Evolutionary conservation across 2,329 filamentous ascomycete species (phyloP).

Genomic region (Acephala macrosclerotiorum): DNA sequence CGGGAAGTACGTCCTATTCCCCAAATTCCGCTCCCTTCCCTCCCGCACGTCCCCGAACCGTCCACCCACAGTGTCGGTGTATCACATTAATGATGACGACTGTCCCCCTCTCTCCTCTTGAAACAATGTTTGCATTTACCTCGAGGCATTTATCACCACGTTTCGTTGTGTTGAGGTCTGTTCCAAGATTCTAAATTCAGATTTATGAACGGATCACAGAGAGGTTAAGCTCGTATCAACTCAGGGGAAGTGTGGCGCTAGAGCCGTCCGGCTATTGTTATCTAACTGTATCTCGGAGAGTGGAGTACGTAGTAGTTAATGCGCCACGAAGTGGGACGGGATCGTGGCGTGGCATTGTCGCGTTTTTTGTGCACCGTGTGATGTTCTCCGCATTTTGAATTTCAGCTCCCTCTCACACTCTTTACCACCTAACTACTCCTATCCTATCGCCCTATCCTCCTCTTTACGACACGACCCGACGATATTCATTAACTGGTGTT

Average conservation of each 20-base stretch:
- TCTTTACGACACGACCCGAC: background rate
- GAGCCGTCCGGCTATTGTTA: too few relatives aligned
- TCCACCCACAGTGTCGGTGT: background rate
- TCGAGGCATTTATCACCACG: background rate
- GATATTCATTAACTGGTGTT: background rate
- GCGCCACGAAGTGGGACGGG: too few relatives aligned
- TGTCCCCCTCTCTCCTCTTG: background rate
- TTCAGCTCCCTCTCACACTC: background rate
- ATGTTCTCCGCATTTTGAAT: constrained; percentile 6
- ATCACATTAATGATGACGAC: constrained; percentile 13
- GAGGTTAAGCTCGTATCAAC: background rate
- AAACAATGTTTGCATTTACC: background rate
- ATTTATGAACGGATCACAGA: background rate
- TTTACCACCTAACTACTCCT: too few relatives aligned
- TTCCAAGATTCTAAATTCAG: background rate
- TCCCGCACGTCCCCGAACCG: background rate
- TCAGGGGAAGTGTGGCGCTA: background rate
- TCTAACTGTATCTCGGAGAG: too few relatives aligned
- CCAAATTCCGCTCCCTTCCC: background rate
- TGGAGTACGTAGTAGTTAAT: too few relatives aligned
- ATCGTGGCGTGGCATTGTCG: too few relatives aligned
- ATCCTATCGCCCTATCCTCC: too few relatives aligned
- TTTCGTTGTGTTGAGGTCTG: background rate
- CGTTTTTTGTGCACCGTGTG: too few relatives aligned
- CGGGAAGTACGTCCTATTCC: background rate